Percentiles rank a stretch among this genome's conserved stretches.
phyloP scores from a whole-genome alignment of 2,329 filamentous ascomycete genomes.

The Botrytis fabae region DNA sequence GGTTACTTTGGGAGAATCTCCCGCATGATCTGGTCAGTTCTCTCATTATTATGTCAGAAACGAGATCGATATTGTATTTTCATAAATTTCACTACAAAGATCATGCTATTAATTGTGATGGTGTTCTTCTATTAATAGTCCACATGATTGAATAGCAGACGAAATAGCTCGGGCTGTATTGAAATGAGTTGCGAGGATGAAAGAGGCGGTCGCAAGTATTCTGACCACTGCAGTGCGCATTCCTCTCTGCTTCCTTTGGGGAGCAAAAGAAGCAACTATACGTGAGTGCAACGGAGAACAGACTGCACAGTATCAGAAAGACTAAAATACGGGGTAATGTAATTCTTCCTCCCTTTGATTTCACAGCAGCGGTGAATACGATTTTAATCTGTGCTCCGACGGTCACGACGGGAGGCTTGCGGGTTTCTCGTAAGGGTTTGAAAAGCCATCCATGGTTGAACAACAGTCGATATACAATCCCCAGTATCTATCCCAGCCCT shows the following conservation, averaged over 20 bases:
- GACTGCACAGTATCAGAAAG: conserved; percentile 6
- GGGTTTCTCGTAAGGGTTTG: conserved; percentile 4
- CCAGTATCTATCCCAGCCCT: neutral
- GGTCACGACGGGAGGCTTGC: conserved; percentile 17
- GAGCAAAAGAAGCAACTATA: neutral
- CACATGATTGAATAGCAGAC: conserved; percentile 9
- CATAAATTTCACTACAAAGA: neutral
- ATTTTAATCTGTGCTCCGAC: conserved; percentile 21
- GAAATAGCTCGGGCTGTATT: neutral
- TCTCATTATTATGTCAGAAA: conserved; percentile 13
- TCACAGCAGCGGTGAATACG: conserved; percentile 25
- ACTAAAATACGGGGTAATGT: conserved; percentile 16
- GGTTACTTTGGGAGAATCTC: conserved; percentile 17
- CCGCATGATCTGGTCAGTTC: conserved; percentile 21
- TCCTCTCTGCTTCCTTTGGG: conserved; percentile 5
- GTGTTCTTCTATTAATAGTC: conserved; percentile 18
- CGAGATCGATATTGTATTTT: neutral
- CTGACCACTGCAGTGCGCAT: conserved; percentile 7
- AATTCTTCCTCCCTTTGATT: conserved; percentile 5
- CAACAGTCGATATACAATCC: conserved; percentile 4
- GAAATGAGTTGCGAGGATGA: neutral
- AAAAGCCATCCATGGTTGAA: conserved; percentile 13
- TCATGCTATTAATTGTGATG: neutral
- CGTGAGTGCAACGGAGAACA: neutral
- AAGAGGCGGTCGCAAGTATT: conserved; percentile 5